Conservation (phyloP, 257 asterid species). For the Catharanthus roseus region DNA sequence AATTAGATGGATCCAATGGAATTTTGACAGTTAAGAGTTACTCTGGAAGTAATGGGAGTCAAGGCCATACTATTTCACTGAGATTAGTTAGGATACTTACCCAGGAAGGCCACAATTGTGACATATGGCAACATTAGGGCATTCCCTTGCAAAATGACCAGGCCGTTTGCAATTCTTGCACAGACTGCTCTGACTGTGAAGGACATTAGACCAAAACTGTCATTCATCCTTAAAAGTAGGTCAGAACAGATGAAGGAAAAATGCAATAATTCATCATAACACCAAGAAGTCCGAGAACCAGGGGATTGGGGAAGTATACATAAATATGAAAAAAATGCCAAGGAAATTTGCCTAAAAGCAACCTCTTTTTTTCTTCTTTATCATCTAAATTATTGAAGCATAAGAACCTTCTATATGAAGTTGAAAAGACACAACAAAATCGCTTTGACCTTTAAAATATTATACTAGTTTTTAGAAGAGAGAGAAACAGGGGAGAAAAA, state of each 20-base stretch:
- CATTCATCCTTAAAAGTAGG: neutral
- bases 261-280: neutral
- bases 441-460: neutral
- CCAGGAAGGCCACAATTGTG: slow-evolving; percentile 99
- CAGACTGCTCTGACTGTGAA: slow-evolving; percentile 64
- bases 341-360: neutral
- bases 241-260: slow-evolving; percentile 6
- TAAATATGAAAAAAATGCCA: neutral
- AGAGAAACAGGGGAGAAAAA: neutral
- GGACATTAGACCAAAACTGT: slow-evolving; percentile 12
- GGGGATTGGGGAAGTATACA: no score
- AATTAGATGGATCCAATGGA: neutral
- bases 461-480: neutral
- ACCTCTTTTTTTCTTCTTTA: neutral
- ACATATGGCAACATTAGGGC: slow-evolving; percentile 90
- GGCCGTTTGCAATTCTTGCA: slow-evolving; percentile 98
- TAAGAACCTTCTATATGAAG: neutral
- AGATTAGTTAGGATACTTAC: slow-evolving; percentile 35
- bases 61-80: neutral
- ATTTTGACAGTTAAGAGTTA: no score
- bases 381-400: neutral
- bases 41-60: neutral
- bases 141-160: slow-evolving; percentile 95
- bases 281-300: neutral
- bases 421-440: neutral